Percentiles rank a stretch among this genome's conserved stretches.
phyloP scores from a whole-genome alignment of 2,329 filamentous ascomycete species.

The Verticillium nubilum region DNA sequence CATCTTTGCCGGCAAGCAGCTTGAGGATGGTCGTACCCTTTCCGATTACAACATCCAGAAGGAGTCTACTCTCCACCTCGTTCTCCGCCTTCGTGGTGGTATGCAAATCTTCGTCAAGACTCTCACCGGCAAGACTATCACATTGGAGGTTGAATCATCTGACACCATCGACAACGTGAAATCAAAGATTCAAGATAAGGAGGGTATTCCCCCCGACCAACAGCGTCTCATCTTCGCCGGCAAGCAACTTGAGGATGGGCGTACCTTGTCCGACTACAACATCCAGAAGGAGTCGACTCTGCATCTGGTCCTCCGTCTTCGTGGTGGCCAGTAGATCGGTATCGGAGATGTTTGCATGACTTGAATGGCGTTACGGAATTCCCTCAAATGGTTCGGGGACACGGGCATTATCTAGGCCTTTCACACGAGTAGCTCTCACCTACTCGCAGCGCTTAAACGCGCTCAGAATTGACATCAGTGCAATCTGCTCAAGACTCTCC shows the following conservation, averaged over 20 bases:
- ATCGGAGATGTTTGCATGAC: not conserved
- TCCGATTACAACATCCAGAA: slow-evolving; percentile 96
- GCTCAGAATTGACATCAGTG: too few relatives aligned
- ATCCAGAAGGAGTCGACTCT: slow-evolving; percentile 89
- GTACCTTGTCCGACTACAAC: slow-evolving; percentile 91
- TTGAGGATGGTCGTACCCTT: slow-evolving; percentile 88
- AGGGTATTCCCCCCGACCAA: slow-evolving; percentile 91
- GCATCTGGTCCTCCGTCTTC: slow-evolving; percentile 74
- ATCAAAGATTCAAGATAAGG: slow-evolving; percentile 88
- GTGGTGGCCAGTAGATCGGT: slow-evolving; percentile 69
- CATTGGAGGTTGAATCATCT: slow-evolving; percentile 80
- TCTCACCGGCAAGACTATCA: slow-evolving; percentile 89
- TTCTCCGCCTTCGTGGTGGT: slow-evolving; percentile 82
- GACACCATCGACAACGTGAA: slow-evolving; percentile 96
- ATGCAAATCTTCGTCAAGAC: slow-evolving; percentile 91
- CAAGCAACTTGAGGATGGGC: slow-evolving; percentile 89
- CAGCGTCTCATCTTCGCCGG: slow-evolving; percentile 91
- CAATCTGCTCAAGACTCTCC: too few relatives aligned
- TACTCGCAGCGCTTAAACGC: not conserved
- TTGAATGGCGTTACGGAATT: not conserved
- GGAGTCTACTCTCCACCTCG: slow-evolving; percentile 79
- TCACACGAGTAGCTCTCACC: not conserved
- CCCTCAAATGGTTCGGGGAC: not conserved
- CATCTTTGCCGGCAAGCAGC: slow-evolving; percentile 94
- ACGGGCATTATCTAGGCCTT: too few relatives aligned